Evolutionary conservation across 352 stramenopile genomes (phyloP), one percentile per base, ranked within the genome.

Genomic region (Globisporangium emineosum): DNA sequence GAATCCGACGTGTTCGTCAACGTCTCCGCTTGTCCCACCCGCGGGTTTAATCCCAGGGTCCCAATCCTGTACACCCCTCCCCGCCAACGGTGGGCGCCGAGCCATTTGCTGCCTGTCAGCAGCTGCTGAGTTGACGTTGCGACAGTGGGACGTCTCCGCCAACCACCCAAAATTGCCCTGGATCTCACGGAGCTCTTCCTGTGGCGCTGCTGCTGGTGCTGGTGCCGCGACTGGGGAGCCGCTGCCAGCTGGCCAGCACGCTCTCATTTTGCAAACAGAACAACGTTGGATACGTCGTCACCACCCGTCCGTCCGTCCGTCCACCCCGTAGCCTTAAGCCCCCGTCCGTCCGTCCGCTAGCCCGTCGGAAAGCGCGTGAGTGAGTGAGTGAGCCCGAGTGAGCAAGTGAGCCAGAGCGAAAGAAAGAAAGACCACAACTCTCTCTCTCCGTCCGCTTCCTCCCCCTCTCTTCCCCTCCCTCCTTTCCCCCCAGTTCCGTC

Each of bases 351-450:
- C 27, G 13, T 45, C 52, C 29, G 21, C 25, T 9, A 43, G 30
- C 29, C 29, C 19, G 52, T 40, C 27, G 27, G 27, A 13, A 58
- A 40, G 25, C 42, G 19, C 50, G 45, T 37, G 59, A 65, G 59
- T 23, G 59, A 67, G 42, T 62, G 53, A 57, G 51, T 29, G 30
- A 58, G 62, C 62, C 17, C 40, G 40, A 47, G 30, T 25, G 57
- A 64, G 58, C 29, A 47, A 67, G 45, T 62, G 53, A 30, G 25
- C 21, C 40, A 63, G 62, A 67, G 35, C 35, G 57, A 62, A 62
- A 62, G 62, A 68, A 68, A 68, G 62, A 67, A 58, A 58, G 52
- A 33, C 52, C 52, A 58, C 52, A 58, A 58, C 52, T 45, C 52
- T 43, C 29, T 58, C 50, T 12, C n/a, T 58, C 30, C 52, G 30